Evolutionary conservation across 148 eudicot genomes (phyloP), one percentile per base, ranked within the genome.

Genomic region (Camellia lanceoleosa): DNA sequence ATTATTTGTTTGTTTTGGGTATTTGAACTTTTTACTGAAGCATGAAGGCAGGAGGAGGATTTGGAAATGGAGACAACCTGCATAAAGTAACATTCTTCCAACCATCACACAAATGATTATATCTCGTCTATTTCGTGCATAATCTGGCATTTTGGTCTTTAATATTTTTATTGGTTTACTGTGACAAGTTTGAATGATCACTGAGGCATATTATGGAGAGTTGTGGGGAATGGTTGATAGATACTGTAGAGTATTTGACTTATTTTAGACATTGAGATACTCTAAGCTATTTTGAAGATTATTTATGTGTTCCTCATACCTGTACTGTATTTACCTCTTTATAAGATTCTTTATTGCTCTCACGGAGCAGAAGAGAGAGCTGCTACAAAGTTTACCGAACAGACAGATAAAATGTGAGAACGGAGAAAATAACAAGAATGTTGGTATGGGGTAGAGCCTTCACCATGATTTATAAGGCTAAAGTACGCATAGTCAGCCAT

Each of bases 231-330:
- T 5, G 61, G 6, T 58, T 58, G 61, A 58, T 14, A 5, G 12
- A 10, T 58, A 58, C 13, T 58, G 61, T 14, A 58, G 13, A 58
- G 13, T 58, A 9, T 14, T 67, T 13, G 13, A 0, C 38, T 5
- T 41, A 13, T 38, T 67, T 67, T 67, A 18, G 71, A 16, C 46
- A 38, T 41, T 18, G 73, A 69, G 73, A 69, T 69, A 52, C 73
- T 46, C 5, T 43, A 12, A 16, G 52, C 61, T 3, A 14, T 10
- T 44, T 44, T 44, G 20, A 5, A 44, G 44, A 6, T 69, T 44
- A 44, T 44, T 16, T 44, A n/a, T 69, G 73, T 12, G 54, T 16
- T 69, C 54, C 23, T 58, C 3, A 14, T 58, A 7, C 12, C 13
- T 58, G 61, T 58, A 3, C 38, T 42, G 4, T 68, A 51, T 16